A percentile compares a stretch with the other conserved stretches of the same genome.
These are phyloP conservation scores for Pichia sp. DNA, from an alignment of 1,139 yeast genomes.

Conservation along the genomic window DNA sequence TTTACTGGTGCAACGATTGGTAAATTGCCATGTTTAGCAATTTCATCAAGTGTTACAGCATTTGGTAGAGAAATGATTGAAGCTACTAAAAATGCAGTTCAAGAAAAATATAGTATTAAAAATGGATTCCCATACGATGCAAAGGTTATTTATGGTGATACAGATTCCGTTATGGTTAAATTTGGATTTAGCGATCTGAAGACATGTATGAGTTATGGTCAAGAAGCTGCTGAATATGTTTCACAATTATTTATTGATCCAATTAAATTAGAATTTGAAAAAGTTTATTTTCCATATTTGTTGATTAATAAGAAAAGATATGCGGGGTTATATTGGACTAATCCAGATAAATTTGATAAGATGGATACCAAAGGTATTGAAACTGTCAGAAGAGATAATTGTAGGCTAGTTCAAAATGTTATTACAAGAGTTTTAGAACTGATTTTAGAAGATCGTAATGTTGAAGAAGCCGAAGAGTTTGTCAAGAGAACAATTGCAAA, in stretches of 20 bases:
- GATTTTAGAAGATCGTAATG: constrained; percentile 84
- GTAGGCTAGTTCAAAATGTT: constrained; percentile 89
- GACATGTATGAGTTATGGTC: constrained; percentile 86
- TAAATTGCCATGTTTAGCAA: constrained; percentile 91
- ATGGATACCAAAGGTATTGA: constrained; percentile 99
- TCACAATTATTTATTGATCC: constrained; percentile 77
- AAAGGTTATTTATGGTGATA: constrained; percentile 94
- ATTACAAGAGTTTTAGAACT: constrained; percentile 85
- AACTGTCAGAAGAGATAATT: constrained; percentile 96
- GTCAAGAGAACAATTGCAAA: constrained; percentile 89
- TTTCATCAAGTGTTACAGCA: constrained; percentile 92
- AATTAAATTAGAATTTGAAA: constrained; percentile 92
- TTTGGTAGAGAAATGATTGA: constrained; percentile 98
- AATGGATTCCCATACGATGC: constrained; percentile 84
- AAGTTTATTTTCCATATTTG: constrained; percentile 91
- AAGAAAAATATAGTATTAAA: constrained; percentile 64
- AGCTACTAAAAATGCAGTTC: constrained; percentile 80
- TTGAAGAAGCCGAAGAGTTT: constrained; percentile 77
- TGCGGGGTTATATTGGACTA: constrained; percentile 96
- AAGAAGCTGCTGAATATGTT: constrained; percentile 88
- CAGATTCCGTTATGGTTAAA: constrained; percentile 98
- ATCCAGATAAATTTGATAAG: constrained; percentile 82
- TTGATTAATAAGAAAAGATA: constrained; percentile 93
- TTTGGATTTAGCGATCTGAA: constrained; percentile 82
- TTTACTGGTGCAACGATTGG: constrained; percentile 99